These are phyloP conservation scores for Alternaria novae-zelandiae DNA, from an alignment of 2,329 filamentous ascomycete genomes.

Conservation along the genomic window DNA sequence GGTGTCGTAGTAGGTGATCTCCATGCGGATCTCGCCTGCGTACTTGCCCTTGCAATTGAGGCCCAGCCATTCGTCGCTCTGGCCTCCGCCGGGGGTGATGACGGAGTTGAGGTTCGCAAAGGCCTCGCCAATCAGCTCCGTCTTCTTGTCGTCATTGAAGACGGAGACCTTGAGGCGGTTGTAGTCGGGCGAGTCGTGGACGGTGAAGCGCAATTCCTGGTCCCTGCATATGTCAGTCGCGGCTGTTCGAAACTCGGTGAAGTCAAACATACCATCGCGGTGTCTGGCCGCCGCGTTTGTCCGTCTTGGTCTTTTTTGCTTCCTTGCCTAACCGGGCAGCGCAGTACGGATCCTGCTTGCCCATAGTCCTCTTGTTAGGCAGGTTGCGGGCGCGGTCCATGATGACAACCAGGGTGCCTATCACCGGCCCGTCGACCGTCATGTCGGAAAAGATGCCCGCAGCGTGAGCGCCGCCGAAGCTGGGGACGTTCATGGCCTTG, in stretches of 20 bases:
- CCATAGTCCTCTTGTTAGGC: constrained; percentile 95
- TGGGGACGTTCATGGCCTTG: constrained; percentile 36
- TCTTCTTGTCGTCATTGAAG: constrained; percentile 98
- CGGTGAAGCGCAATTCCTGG: constrained; percentile 92
- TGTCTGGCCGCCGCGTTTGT: constrained; percentile 92
- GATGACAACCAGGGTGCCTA: constrained; percentile 90
- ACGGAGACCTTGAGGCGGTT: constrained; percentile 93
- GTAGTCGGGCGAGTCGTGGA: constrained; percentile 96
- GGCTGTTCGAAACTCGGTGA: not conserved
- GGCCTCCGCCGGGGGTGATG: constrained; percentile 85
- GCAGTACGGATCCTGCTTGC: constrained; percentile 98
- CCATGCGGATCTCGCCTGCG: constrained; percentile 90
- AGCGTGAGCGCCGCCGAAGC: constrained; percentile 71
- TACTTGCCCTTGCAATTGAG: constrained; percentile 92
- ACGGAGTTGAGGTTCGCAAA: constrained; percentile 86
- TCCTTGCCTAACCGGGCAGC: constrained; percentile 93
- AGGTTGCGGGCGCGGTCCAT: constrained; percentile 96
- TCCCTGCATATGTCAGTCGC: constrained; percentile 69
- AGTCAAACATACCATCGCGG: constrained; percentile 79
- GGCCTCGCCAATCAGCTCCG: constrained; percentile 92
- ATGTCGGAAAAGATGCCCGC: constrained; percentile 95
- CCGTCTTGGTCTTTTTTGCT: constrained; percentile 94
- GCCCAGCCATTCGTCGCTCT: constrained; percentile 90
- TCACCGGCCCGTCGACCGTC: constrained; percentile 88
- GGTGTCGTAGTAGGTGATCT: constrained; percentile 94